Evolutionary conservation across 441 rosid genomes (phyloP), one percentile per base, ranked within the genome.

Genomic region (Gossypium armourianum): DNA sequence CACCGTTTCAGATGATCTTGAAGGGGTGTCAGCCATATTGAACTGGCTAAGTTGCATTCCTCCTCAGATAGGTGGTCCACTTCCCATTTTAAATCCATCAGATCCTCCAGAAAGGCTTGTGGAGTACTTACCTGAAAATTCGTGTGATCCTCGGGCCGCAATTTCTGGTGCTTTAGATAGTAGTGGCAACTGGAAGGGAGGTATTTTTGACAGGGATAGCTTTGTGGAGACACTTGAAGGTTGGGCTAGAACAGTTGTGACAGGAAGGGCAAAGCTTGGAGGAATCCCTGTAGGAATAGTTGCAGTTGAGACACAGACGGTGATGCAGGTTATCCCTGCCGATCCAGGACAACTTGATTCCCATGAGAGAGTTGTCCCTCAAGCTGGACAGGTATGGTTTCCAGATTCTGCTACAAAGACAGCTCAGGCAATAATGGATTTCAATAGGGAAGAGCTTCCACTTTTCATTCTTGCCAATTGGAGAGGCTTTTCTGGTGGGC

Each of bases 331-430:
- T 70, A 91, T 95, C 76, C 99, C 99, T 55, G 97, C 99, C 36
- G 99, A 95, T 80, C 99, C 99, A 4, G 99, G 99, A 62, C 99
- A 92, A 82, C 97, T 92, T 4, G 99, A 95, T 84, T 95, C 99
- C 77, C 98, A 95, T 74, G 99, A 95, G 82, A 83, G 97, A 79
- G 96, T 95, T 36, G 99, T 92, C 70, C 97, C 99, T 1, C 98
- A 92, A 84, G 99, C 99, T 66, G 99, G 99, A 68, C 99, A 95
- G 85, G 99, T 95, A 75, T 95, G 99, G 99, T 95, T 95, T 79
- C 99, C 99, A 21, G 99, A 92, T 87, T 95, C 99, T 23, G 99
- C 99, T 4, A 82, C 86, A 72, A 95, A 95, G 87, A 95, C 98
- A 9, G 96, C 98, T 68, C 99, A 95, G 78, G 98, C 99, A 0